Evolutionary conservation across 169 alveolate genomes (phyloP).

Genomic region (Plasmodium blacklocki): DNA sequence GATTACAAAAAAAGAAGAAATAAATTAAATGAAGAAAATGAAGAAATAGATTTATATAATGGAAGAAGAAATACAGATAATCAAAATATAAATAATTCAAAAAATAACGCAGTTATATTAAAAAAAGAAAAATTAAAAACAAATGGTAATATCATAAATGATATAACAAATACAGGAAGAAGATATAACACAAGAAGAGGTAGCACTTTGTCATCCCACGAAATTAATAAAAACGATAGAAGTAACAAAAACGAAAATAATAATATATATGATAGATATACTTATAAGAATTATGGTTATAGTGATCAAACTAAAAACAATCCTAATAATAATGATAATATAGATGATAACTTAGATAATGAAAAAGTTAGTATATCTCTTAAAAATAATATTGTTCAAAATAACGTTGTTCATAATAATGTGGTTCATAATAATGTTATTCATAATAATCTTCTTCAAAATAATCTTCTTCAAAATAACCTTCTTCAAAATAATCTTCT

Average conservation of each 20-base stretch:
- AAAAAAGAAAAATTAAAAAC: conserved; percentile 7
- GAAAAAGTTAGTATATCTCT: not conserved
- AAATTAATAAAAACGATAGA: conserved; percentile 6
- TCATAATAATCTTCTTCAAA: too few relatives aligned
- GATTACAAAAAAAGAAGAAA: conserved; percentile 3
- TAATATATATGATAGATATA: not conserved
- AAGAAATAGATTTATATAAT: not conserved
- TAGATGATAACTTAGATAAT: not conserved
- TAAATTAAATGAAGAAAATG: not conserved
- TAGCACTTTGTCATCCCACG: not conserved
- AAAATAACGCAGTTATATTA: not conserved
- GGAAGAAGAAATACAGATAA: not conserved
- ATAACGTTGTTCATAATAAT: too few relatives aligned
- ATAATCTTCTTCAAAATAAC: too few relatives aligned
- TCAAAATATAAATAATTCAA: not conserved
- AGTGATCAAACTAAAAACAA: not conserved
- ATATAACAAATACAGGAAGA: conserved; percentile 8
- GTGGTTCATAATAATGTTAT: too few relatives aligned
- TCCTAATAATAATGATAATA: not conserved
- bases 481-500: too few relatives aligned
- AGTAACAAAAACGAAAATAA: not conserved
- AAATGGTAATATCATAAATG: conserved; percentile 3
- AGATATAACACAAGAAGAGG: conserved; percentile 56
- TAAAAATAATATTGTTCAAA: not conserved
- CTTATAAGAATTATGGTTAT: not conserved